Evolutionary conservation across 371 early-diverging fungal genomes (phyloP).

Genomic region (Mucor indicus): DNA sequence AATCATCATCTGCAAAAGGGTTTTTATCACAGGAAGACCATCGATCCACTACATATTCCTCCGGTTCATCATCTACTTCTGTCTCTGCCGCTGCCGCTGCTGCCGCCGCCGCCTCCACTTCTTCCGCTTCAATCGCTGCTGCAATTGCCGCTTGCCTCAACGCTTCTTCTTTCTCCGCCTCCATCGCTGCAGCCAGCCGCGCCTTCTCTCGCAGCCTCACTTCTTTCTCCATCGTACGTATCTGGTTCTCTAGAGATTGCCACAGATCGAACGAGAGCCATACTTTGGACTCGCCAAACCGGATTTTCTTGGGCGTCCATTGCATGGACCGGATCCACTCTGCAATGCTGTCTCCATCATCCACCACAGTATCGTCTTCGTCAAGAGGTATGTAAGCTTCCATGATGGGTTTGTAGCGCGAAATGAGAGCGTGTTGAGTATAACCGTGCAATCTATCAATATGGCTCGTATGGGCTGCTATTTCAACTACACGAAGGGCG

Average conservation of each 20-base stretch:
- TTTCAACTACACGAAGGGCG: slow-evolving; percentile 31
- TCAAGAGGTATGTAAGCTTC: slow-evolving; percentile 2
- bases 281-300: slow-evolving; percentile 49
- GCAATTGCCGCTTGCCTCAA: slow-evolving; percentile 30
- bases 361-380: background rate
- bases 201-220: slow-evolving; percentile 45
- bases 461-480: slow-evolving; percentile 26
- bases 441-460: slow-evolving; percentile 34
- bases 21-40: slow-evolving; percentile 23
- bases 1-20: slow-evolving; percentile 30
- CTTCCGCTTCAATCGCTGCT: slow-evolving; percentile 31
- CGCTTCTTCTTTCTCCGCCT: slow-evolving; percentile 32
- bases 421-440: slow-evolving; percentile 50
- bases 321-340: slow-evolving; percentile 29
- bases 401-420: slow-evolving; percentile 45
- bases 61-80: slow-evolving; percentile 30
- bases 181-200: slow-evolving; percentile 17
- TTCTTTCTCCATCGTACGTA: slow-evolving; percentile 70
- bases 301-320: slow-evolving; percentile 29
- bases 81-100: slow-evolving; percentile 9
- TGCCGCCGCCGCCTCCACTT: background rate
- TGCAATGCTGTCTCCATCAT: background rate
- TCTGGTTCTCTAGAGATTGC: slow-evolving; percentile 72
- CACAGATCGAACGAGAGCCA: slow-evolving; percentile 70
- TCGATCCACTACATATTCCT: slow-evolving; percentile 18